These are phyloP conservation scores for Lactarius tabidus DNA, from an alignment of 768 basidiomycete species.

Conservation along the genomic window DNA sequence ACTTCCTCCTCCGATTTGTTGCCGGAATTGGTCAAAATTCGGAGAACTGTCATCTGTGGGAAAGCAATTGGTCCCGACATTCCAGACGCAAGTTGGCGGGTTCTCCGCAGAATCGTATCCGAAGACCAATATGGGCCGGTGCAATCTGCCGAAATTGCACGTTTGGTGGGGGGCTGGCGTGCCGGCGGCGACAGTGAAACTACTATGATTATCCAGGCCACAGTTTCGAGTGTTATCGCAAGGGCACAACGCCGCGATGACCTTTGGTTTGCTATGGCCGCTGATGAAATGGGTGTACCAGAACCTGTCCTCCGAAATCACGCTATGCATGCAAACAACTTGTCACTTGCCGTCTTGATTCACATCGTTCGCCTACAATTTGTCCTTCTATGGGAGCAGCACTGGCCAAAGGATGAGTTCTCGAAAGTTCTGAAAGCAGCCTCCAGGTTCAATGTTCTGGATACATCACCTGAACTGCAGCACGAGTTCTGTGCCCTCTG, in stretches of 20 bases:
- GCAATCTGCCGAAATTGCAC: not conserved
- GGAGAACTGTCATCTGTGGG: not conserved
- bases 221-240: not conserved
- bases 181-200: not conserved
- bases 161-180: not conserved
- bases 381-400: fast-evolving
- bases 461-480: not conserved
- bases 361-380: not conserved
- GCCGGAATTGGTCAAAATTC: not conserved
- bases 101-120: not conserved
- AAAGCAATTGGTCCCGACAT: not conserved
- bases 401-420: fast-evolving
- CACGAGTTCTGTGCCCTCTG: not conserved
- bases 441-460: not conserved
- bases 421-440: not conserved
- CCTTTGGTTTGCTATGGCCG: not conserved
- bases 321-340: not conserved
- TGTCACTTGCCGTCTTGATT: not conserved
- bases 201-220: not conserved
- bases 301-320: not conserved
- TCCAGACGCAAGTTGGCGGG: not conserved
- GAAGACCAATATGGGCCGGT: not conserved
- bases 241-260: not conserved
- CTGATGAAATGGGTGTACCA: not conserved
- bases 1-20: not conserved